phyloP scores from a whole-genome alignment of 2,329 filamentous ascomycete species.

The Sordariomycetes sp. region DNA sequence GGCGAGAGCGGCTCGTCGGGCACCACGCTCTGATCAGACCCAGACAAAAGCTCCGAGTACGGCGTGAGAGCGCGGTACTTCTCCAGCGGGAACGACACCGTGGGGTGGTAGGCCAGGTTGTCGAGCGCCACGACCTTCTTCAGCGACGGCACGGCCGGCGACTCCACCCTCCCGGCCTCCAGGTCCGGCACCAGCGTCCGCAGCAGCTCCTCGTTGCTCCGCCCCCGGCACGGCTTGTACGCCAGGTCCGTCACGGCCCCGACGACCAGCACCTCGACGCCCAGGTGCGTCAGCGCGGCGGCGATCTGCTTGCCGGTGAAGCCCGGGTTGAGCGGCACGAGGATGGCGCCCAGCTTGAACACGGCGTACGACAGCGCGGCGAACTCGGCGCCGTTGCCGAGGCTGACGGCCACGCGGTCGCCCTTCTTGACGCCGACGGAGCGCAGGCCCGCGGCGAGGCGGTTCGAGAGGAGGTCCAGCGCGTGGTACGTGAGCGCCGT shows the following conservation, averaged over 20 bases:
- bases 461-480: constrained; percentile 68
- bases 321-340: constrained; percentile 87
- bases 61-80: constrained; percentile 30
- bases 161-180: constrained; percentile 20
- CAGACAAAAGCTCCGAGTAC: constrained; percentile 28
- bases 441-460: constrained; percentile 59
- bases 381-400: constrained; percentile 80
- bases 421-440: constrained; percentile 68
- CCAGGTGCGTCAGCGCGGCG: constrained; percentile 67
- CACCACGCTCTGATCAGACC: constrained; percentile 20
- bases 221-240: constrained; percentile 44
- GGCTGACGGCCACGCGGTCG: constrained; percentile 72
- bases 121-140: constrained; percentile 65
- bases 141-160: constrained; percentile 54
- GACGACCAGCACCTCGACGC: constrained; percentile 64
- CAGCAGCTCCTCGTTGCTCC: constrained; percentile 40
- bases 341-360: constrained; percentile 87
- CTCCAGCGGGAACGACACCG: constrained; percentile 31
- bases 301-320: constrained; percentile 75
- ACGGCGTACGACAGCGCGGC: constrained; percentile 78
- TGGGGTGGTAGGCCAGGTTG: constrained; percentile 49
- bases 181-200: constrained; percentile 32
- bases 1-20: constrained; percentile 39
- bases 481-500: constrained; percentile 60
- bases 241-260: constrained; percentile 81